Base-by-base conservation (phyloP, 805 yeast species). In the Metschnikowia similis region DNA sequence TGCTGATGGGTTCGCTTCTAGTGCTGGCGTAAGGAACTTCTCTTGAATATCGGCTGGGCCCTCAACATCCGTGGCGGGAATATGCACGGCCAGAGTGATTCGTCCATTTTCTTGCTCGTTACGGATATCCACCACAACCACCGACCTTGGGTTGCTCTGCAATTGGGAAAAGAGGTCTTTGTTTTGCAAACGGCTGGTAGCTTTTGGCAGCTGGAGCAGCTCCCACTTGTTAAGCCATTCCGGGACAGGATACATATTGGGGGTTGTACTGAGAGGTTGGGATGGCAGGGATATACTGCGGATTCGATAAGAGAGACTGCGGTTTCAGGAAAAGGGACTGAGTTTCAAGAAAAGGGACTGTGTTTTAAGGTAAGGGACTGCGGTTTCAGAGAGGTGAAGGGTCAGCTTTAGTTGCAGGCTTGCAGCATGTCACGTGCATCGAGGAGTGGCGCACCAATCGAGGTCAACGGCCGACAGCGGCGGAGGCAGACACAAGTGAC, bases 41-140 rank as follows among this genome's bases (percentile, higher is more conserved):
- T 35, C 48, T 35, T 51, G 46, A 21, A 62, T 40, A 5, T 55
- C 54, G 4, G 35, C 42, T 8, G 55, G 52, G 4, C 64, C 64
- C 10, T 52, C 46, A 16, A 59, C 46, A 5, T 41, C 43, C 8
- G 63, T 57, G 29, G 64, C 64, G 13, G 65, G 63, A 26, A 60
- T 52, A 42, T 55, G 55, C 29, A 58, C 45, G 8, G 64, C 58
- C 48, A 50, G 32, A 11, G 49, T 51, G 44, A 62, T 53, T 36
- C 36, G 45, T 2, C 55, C 61, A 10, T 48, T 48, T 26, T 44
- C 56, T 8, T 54, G 50, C 11, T 60, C 63, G 40, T 56, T 57
- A 13, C 65, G 51, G 26, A 62, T 41, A 41, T 62, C 66, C 48
- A 62, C 54, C 10, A 62, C 55, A 0, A 54, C 42, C 7, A 56